Conservation (phyloP, 805 yeast species). For the Starmera caribaea region DNA sequence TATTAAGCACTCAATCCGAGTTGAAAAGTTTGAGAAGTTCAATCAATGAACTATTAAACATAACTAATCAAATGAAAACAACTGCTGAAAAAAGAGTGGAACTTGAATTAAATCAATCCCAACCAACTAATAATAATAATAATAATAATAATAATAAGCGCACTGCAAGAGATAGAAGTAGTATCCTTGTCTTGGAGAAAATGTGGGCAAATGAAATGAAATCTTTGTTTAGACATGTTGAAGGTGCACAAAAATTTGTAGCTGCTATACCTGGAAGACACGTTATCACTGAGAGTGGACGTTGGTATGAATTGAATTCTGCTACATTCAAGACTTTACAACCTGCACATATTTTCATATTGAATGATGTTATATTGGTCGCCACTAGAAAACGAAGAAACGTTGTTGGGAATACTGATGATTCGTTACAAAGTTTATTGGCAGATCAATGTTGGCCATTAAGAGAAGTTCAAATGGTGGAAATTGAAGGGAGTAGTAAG, state of each 20-base stretch:
- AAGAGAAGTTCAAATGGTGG: constrained; percentile 36
- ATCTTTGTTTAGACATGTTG: constrained; percentile 69
- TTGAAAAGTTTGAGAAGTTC: constrained; percentile 50
- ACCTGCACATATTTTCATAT: constrained; percentile 63
- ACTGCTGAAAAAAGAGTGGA: constrained; percentile 51
- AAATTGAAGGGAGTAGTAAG: constrained; percentile 7
- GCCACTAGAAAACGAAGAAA: constrained; percentile 49
- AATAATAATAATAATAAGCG: too few species aligned
- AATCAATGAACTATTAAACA: constrained; percentile 49
- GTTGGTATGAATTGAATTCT: constrained; percentile 81
- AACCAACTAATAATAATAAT: too few species aligned
- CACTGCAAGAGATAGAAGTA: constrained; percentile 48
- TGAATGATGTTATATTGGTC: constrained; percentile 68
- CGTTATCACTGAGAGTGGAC: constrained; percentile 64
- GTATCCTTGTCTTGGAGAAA: constrained; percentile 63
- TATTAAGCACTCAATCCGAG: constrained; percentile 55
- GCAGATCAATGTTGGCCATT: constrained; percentile 79
- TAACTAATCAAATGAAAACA: constrained; percentile 48
- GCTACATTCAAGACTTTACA: constrained; percentile 77
- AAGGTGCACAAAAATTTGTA: constrained; percentile 78
- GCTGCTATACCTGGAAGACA: constrained; percentile 76
- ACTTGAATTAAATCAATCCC: constrained; percentile 27
- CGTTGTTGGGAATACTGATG: constrained; percentile 8
- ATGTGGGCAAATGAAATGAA: constrained; percentile 74
- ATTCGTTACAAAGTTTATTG: constrained; percentile 32